A percentile compares a stretch with the other conserved stretches of the same genome.
phyloP scores from a whole-genome alignment of 2,329 filamentous ascomycete species.

The Colletotrichum neosansevieriae region DNA sequence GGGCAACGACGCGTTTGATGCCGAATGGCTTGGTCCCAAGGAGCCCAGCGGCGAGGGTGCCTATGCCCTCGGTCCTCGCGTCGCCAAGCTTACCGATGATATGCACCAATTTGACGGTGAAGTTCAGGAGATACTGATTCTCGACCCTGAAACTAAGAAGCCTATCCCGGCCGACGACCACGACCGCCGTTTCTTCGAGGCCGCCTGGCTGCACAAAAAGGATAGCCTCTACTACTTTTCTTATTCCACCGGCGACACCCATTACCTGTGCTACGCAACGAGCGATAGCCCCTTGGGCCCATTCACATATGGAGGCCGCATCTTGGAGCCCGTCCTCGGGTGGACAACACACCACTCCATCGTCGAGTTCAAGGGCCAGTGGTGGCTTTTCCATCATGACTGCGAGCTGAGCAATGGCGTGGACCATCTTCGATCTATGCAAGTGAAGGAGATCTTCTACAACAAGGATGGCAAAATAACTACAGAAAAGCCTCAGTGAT shows the following conservation, averaged over 20 bases:
- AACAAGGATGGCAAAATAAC: slow-evolving; percentile 73
- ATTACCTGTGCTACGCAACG: slow-evolving; percentile 78
- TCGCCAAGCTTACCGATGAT: slow-evolving; percentile 71
- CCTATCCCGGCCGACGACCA: slow-evolving; percentile 76
- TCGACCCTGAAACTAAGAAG: slow-evolving; percentile 70
- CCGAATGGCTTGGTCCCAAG: slow-evolving; percentile 64
- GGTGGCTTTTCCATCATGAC: slow-evolving; percentile 84
- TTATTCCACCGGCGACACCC: slow-evolving; percentile 83
- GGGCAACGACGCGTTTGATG: slow-evolving; percentile 67
- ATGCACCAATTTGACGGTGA: slow-evolving; percentile 72
- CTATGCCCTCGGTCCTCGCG: slow-evolving; percentile 73
- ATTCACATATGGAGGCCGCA: slow-evolving; percentile 77
- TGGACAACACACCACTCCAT: slow-evolving; percentile 89
- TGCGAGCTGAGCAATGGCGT: slow-evolving; percentile 75
- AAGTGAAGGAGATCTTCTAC: slow-evolving; percentile 81
- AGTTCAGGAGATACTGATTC: slow-evolving; percentile 72
- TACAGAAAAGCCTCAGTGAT: slow-evolving; percentile 51
- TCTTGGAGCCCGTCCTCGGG: slow-evolving; percentile 80
- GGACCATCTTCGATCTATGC: slow-evolving; percentile 79
- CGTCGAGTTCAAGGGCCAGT: slow-evolving; percentile 77
- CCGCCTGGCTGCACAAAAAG: slow-evolving; percentile 83
- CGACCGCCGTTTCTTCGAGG: slow-evolving; percentile 82
- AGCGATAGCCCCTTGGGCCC: slow-evolving; percentile 75
- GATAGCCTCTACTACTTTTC: slow-evolving; percentile 79
- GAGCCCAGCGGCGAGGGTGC: slow-evolving; percentile 70